These are phyloP conservation scores for Floccularia luteovirens DNA, from an alignment of 768 basidiomycete species.

Conservation along the genomic window DNA sequence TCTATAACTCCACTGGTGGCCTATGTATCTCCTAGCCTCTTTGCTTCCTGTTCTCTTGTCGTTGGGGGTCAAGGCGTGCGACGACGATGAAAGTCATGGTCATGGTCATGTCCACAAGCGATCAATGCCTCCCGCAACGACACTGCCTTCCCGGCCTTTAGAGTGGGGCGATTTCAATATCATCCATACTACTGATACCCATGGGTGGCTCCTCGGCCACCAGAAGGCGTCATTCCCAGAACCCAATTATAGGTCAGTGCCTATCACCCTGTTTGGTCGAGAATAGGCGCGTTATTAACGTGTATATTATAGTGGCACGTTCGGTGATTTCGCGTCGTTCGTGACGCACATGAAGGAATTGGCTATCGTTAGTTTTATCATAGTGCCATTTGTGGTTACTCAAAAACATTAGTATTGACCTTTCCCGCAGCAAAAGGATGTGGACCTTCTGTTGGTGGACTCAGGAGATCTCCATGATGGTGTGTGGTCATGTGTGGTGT, in stretches of 20 bases:
- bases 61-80: no score
- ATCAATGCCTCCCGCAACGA: conserved; percentile 30
- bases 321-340: conserved; percentile 85
- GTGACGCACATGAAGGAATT: conserved; percentile 74
- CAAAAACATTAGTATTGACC: conserved; percentile 80
- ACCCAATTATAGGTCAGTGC: conserved; percentile 48
- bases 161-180: conserved; percentile 90
- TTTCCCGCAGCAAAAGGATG: conserved; percentile 45
- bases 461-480: conserved; percentile 78
- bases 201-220: conserved; percentile 71
- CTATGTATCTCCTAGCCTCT: no score
- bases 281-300: no score
- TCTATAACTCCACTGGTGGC: no score
- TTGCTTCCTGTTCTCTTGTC: no score
- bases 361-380: conserved; percentile 55
- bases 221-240: conserved; percentile 68
- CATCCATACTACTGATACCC: conserved; percentile 80
- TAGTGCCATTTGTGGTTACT: conserved; percentile 52
- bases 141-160: conserved; percentile 57
- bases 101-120: no score
- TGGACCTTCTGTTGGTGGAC: conserved; percentile 79
- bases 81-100: no score
- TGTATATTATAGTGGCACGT: conserved; percentile 25
- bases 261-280: no score
- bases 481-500: conserved; percentile 7